Evolutionary conservation across 169 alveolate species (phyloP), one percentile per base, ranked within the genome.

Genomic region (Plasmodium gaboni): DNA sequence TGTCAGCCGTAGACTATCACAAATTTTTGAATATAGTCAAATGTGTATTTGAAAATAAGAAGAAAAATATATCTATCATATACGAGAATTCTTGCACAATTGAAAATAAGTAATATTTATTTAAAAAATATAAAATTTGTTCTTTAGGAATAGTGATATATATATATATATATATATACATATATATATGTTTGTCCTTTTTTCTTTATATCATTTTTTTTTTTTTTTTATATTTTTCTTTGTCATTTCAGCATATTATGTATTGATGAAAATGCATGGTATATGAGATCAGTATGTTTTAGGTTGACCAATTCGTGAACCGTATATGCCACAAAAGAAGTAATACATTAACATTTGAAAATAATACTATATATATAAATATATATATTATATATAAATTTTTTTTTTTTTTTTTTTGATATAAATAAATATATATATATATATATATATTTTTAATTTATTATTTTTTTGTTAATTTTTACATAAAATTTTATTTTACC

Each of bases 201-300:
- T 51, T 55, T 24, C n/a, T 28, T 65, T 5, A 61, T 5, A 10
- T 24, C 70, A 61, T 65, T 65, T 32, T 64, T 24, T 65, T 51
- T 71, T 51, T 71, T 38, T 42, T 5, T 48, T 32, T 28, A 46
- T 28, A 15, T 46, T 70, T 48, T 50, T 53, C 42, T 38, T 53
- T 61, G 28, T 76, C 64, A 17, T 17, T 68, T 42, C 67, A 76
- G 89, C 61, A 76, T 76, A 15, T 57, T 76, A 17, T 50, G 89
- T 72, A 76, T 59, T 68, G 78, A 76, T 59, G 53, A 15, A 24
- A 65, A 65, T 19, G 61, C 68, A 65, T 76, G 89, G 73, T 64
- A 76, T 57, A 12, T 76, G 57, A 65, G 89, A 64, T 76, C 89
- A 2, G 89, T 76, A n/a, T 76, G 89, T 28, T 76, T 76, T 28